phyloP scores from a whole-genome alignment of 2,329 filamentous ascomycete genomes.

The Pseudocercospora ulei region DNA sequence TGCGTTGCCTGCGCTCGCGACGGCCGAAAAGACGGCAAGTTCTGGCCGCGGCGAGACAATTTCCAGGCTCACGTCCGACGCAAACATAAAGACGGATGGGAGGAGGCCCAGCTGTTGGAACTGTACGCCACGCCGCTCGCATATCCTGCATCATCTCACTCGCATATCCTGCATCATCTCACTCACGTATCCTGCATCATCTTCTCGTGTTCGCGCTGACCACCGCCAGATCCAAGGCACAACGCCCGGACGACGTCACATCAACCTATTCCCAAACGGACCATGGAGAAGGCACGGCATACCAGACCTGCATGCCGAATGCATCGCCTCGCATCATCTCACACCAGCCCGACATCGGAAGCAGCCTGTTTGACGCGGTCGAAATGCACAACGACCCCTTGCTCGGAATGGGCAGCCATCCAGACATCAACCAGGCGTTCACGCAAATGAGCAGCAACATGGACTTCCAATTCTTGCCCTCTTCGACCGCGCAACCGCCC shows the following conservation, averaged over 20 bases:
- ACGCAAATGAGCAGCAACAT: too few species aligned
- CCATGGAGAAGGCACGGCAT: constrained; percentile 1
- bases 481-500: not conserved
- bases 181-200: too few species aligned
- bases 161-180: too few species aligned
- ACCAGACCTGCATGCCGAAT: not conserved
- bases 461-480: not conserved
- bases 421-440: too few species aligned
- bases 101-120: constrained; percentile 19
- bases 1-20: constrained; percentile 52
- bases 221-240: constrained; percentile 15
- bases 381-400: constrained; percentile 13
- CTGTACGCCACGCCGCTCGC: constrained; percentile 11
- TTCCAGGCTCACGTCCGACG: constrained; percentile 68
- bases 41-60: constrained; percentile 76
- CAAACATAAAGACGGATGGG: constrained; percentile 45
- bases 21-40: constrained; percentile 48
- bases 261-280: constrained; percentile 1
- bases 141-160: too few species aligned
- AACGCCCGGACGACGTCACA: constrained; percentile 19
- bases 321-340: not conserved
- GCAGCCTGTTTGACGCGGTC: constrained; percentile 14
- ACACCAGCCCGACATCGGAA: constrained; percentile 5
- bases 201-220: constrained; percentile 2
- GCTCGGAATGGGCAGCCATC: constrained; percentile 16